These are phyloP conservation scores for Heritiera littoralis DNA, from an alignment of 345 rosid species.

Conservation along the genomic window DNA sequence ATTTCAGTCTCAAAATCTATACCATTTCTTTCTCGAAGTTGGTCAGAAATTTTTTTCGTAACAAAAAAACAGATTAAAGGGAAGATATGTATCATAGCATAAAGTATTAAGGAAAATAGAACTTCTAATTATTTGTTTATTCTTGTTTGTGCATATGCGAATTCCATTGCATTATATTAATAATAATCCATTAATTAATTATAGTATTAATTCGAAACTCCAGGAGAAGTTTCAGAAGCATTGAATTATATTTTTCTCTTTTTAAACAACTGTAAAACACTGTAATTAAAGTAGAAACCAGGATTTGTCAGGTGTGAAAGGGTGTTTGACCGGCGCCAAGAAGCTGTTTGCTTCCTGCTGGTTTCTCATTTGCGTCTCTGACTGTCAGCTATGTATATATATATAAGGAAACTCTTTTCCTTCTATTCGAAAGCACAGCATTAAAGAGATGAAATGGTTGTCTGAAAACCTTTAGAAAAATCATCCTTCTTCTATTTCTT, in stretches of 20 bases:
- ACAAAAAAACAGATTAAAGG: no score
- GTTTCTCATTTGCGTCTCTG: conserved; percentile 1
- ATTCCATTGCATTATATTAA: background rate
- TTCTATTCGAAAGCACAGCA: background rate
- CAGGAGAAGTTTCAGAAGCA: background rate
- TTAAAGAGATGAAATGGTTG: background rate
- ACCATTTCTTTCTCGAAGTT: no score
- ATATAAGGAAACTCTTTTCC: background rate
- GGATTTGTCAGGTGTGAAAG: background rate
- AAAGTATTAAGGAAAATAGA: no score
- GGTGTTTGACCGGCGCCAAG: background rate
- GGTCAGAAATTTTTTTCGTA: no score
- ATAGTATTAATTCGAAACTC: background rate
- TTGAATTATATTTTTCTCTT: background rate
- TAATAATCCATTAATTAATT: no score
- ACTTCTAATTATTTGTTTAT: no score
- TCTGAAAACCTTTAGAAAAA: background rate
- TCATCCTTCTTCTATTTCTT: background rate
- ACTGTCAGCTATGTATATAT: background rate
- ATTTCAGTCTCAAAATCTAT: no score
- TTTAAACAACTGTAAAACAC: background rate
- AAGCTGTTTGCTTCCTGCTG: conserved; percentile 11
- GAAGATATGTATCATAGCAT: no score
- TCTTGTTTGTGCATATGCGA: background rate
- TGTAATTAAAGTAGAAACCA: background rate